A percentile compares a stretch with the other conserved stretches of the same genome.
These are phyloP conservation scores for Dactylonectria estremocensis DNA, from an alignment of 2,329 filamentous ascomycete genomes.

Conservation along the genomic window DNA sequence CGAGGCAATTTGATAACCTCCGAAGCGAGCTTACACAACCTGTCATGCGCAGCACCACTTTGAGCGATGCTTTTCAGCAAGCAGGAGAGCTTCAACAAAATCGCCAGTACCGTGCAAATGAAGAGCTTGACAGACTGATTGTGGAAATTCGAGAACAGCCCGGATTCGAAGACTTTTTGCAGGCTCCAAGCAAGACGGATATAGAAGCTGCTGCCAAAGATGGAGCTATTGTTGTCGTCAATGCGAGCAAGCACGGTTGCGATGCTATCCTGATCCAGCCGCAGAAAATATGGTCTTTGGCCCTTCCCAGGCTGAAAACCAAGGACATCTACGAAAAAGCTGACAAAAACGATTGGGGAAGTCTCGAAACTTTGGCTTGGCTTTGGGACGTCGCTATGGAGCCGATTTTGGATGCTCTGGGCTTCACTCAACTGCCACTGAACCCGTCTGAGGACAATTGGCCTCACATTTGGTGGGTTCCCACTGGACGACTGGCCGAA, in stretches of 20 bases:
- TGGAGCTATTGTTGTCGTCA: not conserved
- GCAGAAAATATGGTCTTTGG: not conserved
- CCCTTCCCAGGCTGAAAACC: not conserved
- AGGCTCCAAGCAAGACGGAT: not conserved
- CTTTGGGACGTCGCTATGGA: conserved; percentile 48
- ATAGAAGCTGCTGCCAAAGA: not conserved
- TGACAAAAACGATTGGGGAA: not conserved
- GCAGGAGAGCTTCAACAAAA: not conserved
- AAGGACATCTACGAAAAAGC: not conserved
- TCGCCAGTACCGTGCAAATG: not conserved
- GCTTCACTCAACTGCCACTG: conserved; percentile 36
- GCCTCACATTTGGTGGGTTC: conserved; percentile 49
- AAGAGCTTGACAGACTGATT: not conserved
- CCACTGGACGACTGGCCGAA: conserved; percentile 47
- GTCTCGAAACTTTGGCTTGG: conserved; percentile 46
- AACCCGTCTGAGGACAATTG: not conserved
- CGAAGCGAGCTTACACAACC: not conserved
- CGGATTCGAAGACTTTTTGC: not conserved
- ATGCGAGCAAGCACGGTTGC: not conserved
- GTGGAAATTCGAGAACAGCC: not conserved
- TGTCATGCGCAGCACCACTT: not conserved
- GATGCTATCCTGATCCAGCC: not conserved
- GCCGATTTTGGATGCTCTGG: conserved; percentile 49
- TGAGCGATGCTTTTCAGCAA: not conserved
- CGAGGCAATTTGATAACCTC: not conserved